phyloP scores from a whole-genome alignment of 768 basidiomycete species.

The Suillus plorans region DNA sequence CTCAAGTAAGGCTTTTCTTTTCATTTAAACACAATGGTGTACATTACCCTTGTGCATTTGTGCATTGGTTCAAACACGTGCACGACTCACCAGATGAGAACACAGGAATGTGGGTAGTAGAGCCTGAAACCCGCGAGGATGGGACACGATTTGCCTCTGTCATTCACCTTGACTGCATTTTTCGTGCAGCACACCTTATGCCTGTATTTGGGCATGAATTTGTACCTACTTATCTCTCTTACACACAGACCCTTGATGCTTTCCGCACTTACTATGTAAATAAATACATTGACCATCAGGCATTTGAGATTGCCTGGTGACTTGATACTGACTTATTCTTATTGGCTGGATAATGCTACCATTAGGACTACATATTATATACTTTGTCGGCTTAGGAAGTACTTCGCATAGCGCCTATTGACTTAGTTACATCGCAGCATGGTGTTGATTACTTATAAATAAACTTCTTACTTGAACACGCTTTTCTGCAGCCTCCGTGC shows the following conservation, averaged over 20 bases:
- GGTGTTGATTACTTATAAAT: background rate
- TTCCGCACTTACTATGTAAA: too few relatives aligned
- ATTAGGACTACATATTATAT: too few relatives aligned
- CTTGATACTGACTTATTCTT: too few relatives aligned
- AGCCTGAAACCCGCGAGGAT: conserved; percentile 11
- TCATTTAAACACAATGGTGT: conserved; percentile 18
- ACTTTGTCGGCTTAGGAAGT: background rate
- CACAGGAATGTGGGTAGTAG: conserved; percentile 29
- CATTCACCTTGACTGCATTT: conserved; percentile 19
- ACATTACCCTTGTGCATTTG: conserved; percentile 27
- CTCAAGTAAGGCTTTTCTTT: conserved; percentile 21
- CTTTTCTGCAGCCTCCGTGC: background rate
- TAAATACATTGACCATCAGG: too few relatives aligned
- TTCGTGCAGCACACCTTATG: conserved; percentile 16
- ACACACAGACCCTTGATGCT: background rate
- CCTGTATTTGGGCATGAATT: conserved; percentile 17
- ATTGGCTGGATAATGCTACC: too few relatives aligned
- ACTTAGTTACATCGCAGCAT: background rate
- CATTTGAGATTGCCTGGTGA: too few relatives aligned
- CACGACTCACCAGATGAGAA: conserved; percentile 15
- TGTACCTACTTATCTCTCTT: conserved; percentile 18
- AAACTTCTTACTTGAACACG: background rate
- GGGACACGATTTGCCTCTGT: conserved; percentile 11
- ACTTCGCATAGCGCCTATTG: background rate
- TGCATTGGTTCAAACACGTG: conserved; percentile 25